Evolutionary conservation across 2,329 filamentous ascomycete species (phyloP).

Genomic region (Colletotrichum acutatum): DNA sequence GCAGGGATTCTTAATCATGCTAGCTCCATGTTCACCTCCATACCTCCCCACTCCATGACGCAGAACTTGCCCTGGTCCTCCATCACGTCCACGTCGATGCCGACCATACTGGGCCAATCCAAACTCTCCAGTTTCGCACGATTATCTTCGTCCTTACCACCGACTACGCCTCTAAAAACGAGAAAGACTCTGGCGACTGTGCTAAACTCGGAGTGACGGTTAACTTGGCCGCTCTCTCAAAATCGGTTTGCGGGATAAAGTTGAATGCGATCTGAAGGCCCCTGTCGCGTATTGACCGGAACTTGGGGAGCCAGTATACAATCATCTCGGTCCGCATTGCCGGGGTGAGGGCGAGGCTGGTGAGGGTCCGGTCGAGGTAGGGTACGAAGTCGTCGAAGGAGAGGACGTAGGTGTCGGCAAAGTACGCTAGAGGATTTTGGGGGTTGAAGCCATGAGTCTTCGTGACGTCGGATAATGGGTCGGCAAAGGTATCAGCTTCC

Average conservation of each 20-base stretch:
- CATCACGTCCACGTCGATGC: too few relatives aligned
- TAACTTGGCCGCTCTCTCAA: neutral
- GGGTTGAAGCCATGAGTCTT: neutral
- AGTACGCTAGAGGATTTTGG: neutral
- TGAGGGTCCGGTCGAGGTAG: constrained; percentile 27
- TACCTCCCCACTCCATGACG: too few relatives aligned
- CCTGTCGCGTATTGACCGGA: constrained; percentile 10
- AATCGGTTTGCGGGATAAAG: constrained; percentile 8
- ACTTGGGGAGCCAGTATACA: constrained; percentile 32
- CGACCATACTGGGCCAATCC: too few relatives aligned
- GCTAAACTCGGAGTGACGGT: too few relatives aligned
- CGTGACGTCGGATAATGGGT: neutral
- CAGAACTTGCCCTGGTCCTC: too few relatives aligned
- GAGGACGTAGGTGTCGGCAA: neutral
- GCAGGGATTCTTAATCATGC: too few relatives aligned
- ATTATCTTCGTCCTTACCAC: too few relatives aligned
- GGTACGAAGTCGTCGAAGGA: constrained; percentile 12
- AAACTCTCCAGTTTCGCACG: too few relatives aligned
- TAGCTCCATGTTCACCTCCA: too few relatives aligned
- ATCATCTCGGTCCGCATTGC: constrained; percentile 36
- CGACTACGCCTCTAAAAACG: too few relatives aligned
- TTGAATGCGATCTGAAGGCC: constrained; percentile 18
- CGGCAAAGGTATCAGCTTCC: constrained; percentile 1
- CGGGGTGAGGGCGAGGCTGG: constrained; percentile 16
- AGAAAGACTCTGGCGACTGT: too few relatives aligned